Evolutionary conservation across 2,329 filamentous ascomycete species (phyloP).

Genomic region (Coniochaeta sp.): DNA sequence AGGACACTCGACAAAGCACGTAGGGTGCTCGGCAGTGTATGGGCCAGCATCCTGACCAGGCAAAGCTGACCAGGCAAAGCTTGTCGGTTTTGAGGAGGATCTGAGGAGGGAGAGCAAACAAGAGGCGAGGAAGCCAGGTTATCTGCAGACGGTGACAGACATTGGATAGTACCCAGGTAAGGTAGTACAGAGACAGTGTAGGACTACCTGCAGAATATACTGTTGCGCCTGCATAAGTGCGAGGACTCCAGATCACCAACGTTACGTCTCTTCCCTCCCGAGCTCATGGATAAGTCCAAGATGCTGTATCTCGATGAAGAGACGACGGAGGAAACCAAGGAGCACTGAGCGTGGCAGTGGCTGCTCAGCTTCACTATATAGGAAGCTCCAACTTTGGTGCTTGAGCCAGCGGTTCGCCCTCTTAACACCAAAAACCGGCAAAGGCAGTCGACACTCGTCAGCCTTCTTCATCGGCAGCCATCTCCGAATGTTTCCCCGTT

Average conservation of each 20-base stretch:
- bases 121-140: neutral
- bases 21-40: neutral
- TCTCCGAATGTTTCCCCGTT: neutral
- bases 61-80: neutral
- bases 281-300: neutral
- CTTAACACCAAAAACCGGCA: neutral
- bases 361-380: neutral
- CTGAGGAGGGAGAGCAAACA: neutral
- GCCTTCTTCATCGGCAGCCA: neutral
- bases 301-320: neutral
- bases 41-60: neutral
- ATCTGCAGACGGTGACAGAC: constrained; percentile 1
- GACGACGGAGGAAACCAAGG: neutral
- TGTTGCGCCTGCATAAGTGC: neutral
- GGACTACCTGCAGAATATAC: neutral
- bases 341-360: neutral
- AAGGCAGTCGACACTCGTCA: neutral
- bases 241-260: neutral
- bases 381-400: neutral
- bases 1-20: neutral
- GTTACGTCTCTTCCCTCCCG: neutral
- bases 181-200: neutral
- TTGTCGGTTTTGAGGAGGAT: neutral
- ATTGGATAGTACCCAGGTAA: neutral
- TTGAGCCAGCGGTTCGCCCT: neutral